These are phyloP conservation scores for Amanita brunnescens DNA, from an alignment of 768 basidiomycete species.

Conservation along the genomic window DNA sequence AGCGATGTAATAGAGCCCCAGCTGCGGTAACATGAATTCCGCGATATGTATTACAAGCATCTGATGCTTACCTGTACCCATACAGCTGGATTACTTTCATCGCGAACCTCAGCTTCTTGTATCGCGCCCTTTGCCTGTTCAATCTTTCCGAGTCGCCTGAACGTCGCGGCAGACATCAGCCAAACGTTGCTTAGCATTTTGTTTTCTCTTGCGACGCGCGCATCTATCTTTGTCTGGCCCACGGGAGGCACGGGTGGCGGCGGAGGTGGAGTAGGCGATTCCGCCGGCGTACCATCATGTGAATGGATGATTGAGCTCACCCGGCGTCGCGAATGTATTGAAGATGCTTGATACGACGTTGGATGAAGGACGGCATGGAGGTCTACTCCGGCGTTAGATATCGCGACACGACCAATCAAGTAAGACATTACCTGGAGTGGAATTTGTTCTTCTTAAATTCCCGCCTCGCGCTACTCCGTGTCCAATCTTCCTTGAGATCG, in stretches of 20 bases:
- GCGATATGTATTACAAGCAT: neutral
- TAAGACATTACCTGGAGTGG: conserved; percentile 53
- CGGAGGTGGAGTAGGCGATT: conserved; percentile 32
- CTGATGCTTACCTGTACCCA: conserved; percentile 78
- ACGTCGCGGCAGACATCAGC: conserved; percentile 92
- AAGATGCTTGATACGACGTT: conserved; percentile 61
- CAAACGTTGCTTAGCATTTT: conserved; percentile 78
- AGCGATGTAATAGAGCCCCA: conserved; percentile 66
- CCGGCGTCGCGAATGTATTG: conserved; percentile 73
- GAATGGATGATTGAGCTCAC: conserved; percentile 40
- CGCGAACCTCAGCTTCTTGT: conserved; percentile 87
- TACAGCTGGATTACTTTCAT: conserved; percentile 79
- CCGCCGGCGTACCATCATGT: conserved; percentile 26
- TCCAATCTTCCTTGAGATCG: conserved; percentile 71
- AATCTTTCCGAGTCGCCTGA: conserved; percentile 79
- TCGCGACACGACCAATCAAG: neutral
- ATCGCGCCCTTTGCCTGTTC: conserved; percentile 89
- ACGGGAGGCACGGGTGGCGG: conserved; percentile 27
- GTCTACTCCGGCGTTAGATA: conserved; percentile 31
- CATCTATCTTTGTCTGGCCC: conserved; percentile 27
- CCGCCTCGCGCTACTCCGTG: conserved; percentile 54
- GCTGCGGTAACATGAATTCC: conserved; percentile 27
- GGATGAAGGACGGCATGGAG: conserved; percentile 59
- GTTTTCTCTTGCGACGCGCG: conserved; percentile 47
- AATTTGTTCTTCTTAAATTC: conserved; percentile 48